Evolutionary conservation across 2,329 filamentous ascomycete genomes (phyloP).

Genomic region (Aureobasidium sp.): DNA sequence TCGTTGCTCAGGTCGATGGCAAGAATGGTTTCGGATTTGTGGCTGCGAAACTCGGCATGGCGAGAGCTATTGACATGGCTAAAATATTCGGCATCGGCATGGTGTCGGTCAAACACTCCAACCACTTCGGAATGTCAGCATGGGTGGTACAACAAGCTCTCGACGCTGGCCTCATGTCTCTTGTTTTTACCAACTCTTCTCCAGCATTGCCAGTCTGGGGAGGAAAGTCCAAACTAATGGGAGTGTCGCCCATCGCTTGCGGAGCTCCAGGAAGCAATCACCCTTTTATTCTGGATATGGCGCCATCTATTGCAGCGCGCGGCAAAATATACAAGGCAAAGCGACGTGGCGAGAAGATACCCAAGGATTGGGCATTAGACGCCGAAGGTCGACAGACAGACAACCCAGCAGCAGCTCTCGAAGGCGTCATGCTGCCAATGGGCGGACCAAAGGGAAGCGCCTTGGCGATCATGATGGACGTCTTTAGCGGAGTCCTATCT

Average conservation of each 20-base stretch:
- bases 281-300: slow-evolving; percentile 65
- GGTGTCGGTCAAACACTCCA: slow-evolving; percentile 63
- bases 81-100: slow-evolving; percentile 61
- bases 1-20: slow-evolving; percentile 57
- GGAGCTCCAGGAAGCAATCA: slow-evolving; percentile 54
- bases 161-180: slow-evolving; percentile 52
- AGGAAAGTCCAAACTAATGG: slow-evolving; percentile 56
- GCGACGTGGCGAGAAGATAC: slow-evolving; percentile 57
- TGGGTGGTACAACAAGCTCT: slow-evolving; percentile 69
- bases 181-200: slow-evolving; percentile 52
- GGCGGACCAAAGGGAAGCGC: slow-evolving; percentile 75
- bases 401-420: slow-evolving; percentile 61
- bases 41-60: slow-evolving; percentile 56
- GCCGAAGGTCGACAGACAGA: slow-evolving; percentile 45
- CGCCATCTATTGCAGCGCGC: slow-evolving; percentile 55
- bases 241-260: slow-evolving; percentile 63
- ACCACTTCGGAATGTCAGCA: slow-evolving; percentile 73
- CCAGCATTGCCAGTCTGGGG: slow-evolving; percentile 64
- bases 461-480: slow-evolving; percentile 77
- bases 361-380: slow-evolving; percentile 64
- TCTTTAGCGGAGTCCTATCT: slow-evolving; percentile 71
- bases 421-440: slow-evolving; percentile 79
- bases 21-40: slow-evolving; percentile 67
- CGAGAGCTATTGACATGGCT: slow-evolving; percentile 56
- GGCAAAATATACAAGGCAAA: slow-evolving; percentile 63